A percentile compares a stretch with the other conserved stretches of the same genome.
Evolutionary conservation across 1,284 basidiomycete genomes (phyloP).

Genomic region (Moesziomyces globuligerus): DNA sequence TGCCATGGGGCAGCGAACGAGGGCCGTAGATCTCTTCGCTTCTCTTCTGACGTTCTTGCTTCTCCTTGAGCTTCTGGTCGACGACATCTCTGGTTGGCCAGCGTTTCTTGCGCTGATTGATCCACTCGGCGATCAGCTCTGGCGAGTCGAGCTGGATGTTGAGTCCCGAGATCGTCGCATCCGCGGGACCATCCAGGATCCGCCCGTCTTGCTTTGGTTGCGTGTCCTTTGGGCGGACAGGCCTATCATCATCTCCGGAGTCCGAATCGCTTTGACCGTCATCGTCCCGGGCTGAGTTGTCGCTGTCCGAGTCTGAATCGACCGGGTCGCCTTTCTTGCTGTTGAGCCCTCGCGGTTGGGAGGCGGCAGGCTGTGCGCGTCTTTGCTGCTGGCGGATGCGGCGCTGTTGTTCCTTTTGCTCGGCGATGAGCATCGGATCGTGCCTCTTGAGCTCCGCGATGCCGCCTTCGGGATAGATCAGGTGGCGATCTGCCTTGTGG

Average conservation of each 20-base stretch:
- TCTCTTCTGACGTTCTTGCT: constrained; percentile 29
- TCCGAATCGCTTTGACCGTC: constrained; percentile 8
- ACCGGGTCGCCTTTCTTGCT: constrained; percentile 1
- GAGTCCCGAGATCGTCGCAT: constrained; percentile 62
- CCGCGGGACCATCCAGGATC: constrained; percentile 52
- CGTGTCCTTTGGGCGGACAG: neutral
- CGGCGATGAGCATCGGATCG: constrained; percentile 60
- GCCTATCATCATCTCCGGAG: neutral
- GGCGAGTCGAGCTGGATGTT: constrained; percentile 64
- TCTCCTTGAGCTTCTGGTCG: constrained; percentile 51
- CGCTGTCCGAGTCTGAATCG: neutral
- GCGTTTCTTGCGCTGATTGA: constrained; percentile 63
- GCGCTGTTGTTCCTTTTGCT: constrained; percentile 52
- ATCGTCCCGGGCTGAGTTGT: constrained; percentile 7
- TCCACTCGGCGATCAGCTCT: constrained; percentile 64
- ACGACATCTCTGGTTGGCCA: constrained; percentile 59
- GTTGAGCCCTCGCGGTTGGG: neutral
- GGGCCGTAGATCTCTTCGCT: constrained; percentile 37
- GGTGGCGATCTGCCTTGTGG: constrained; percentile 63
- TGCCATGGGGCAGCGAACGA: constrained; percentile 11
- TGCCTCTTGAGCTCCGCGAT: constrained; percentile 52
- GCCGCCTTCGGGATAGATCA: constrained; percentile 62
- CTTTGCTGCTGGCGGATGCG: constrained; percentile 26
- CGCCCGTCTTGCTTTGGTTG: constrained; percentile 7
- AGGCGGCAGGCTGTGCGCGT: constrained; percentile 15